A percentile compares a stretch with the other conserved stretches of the same genome.
Conservation (phyloP, 441 rosid species). For the Raphanus hybrid region DNA sequence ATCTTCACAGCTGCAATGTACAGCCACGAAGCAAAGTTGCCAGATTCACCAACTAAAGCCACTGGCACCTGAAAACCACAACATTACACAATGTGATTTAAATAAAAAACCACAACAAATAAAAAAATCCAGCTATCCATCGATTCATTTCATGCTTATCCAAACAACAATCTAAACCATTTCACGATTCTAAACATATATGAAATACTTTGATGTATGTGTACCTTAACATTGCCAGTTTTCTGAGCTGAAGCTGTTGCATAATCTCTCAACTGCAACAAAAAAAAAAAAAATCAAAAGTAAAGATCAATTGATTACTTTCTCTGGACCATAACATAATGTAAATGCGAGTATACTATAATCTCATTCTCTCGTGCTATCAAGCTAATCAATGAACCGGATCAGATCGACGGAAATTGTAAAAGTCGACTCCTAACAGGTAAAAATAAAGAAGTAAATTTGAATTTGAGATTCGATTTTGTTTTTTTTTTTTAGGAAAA, state of each 20-base stretch:
- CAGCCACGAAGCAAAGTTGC: constrained; percentile 89
- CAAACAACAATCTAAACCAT: constrained; percentile 15
- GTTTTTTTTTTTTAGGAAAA: not conserved
- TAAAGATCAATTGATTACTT: constrained; percentile 1
- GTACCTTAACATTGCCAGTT: constrained; percentile 70
- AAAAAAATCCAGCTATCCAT: not conserved
- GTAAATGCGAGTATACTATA: not conserved
- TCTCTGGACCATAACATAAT: constrained; percentile 12
- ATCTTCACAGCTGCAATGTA: constrained; percentile 70
- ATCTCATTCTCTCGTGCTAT: not conserved
- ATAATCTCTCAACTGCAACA: constrained; percentile 54
- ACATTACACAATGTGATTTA: not conserved
- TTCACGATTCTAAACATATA: not conserved
- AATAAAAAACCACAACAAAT: not conserved
- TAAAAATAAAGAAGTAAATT: not conserved
- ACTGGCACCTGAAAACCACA: constrained; percentile 65
- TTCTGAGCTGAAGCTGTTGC: constrained; percentile 53
- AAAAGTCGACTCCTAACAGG: not conserved
- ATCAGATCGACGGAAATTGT: not conserved
- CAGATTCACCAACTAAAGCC: constrained; percentile 74
- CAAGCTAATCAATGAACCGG: not conserved
- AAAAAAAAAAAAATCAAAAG: not conserved
- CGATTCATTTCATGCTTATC: constrained; percentile 3
- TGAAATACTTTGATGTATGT: not conserved
- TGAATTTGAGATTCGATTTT: constrained; percentile 12